phyloP scores from a whole-genome alignment of 2,329 filamentous ascomycete species.

The Calycina herbarum region DNA sequence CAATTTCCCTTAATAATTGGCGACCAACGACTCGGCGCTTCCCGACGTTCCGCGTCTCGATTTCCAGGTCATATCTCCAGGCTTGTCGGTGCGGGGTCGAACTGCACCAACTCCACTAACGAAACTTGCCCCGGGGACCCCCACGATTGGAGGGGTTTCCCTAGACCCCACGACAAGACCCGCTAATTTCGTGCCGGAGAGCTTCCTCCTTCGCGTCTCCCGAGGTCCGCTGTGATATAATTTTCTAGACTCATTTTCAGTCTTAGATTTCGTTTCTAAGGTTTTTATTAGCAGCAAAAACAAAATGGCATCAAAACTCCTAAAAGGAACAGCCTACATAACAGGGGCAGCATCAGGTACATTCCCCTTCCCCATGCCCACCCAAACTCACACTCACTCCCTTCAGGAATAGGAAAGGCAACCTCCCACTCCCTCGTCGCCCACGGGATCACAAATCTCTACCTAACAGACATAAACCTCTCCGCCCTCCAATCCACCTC shows the following conservation, averaged over 20 bases:
- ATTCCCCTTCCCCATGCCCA: background rate
- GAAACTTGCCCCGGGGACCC: background rate
- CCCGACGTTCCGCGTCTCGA: no score
- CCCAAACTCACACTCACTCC: background rate
- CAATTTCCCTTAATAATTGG: no score
- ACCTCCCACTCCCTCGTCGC: slow-evolving; percentile 49
- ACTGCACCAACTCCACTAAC: background rate
- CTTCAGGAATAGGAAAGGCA: slow-evolving; percentile 49
- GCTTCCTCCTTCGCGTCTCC: no score
- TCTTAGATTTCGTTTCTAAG: no score
- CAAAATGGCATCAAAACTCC: slow-evolving; percentile 37
- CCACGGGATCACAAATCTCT: slow-evolving; percentile 48
- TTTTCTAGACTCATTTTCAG: no score
- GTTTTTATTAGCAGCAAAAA: background rate
- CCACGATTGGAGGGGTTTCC: background rate
- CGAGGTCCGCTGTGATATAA: no score
- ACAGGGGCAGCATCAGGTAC: slow-evolving; percentile 49
- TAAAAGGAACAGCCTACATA: slow-evolving; percentile 49
- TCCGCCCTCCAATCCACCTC: slow-evolving; percentile 37
- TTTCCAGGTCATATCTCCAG: no score
- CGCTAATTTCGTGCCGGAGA: no score
- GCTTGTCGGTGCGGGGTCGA: background rate
- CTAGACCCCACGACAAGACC: no score
- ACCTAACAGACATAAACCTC: slow-evolving; percentile 48
- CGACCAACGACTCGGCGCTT: no score